Evolutionary conservation across 306 rosid species (phyloP).

Genomic region (Rubus idaeus): DNA sequence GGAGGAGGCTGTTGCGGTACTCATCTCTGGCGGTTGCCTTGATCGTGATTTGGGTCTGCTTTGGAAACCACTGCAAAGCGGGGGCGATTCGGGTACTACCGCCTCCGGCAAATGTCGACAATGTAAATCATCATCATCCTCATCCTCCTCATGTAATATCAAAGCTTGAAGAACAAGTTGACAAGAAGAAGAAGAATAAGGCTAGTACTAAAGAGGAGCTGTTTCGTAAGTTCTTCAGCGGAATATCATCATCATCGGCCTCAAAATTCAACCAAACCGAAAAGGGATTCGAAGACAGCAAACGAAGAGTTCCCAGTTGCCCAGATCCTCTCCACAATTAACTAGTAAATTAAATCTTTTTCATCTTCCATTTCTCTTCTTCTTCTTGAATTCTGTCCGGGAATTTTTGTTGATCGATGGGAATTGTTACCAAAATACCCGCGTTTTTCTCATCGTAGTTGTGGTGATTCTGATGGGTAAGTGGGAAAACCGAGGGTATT

Average conservation of each 20-base stretch:
- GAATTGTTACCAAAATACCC: constrained; percentile 64
- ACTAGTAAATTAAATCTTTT: constrained; percentile 37
- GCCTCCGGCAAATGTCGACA: constrained; percentile 9
- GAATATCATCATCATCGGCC: constrained; percentile 24
- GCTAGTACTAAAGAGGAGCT: constrained; percentile 44
- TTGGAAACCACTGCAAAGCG: constrained; percentile 42
- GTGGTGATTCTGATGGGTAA: constrained; percentile 11
- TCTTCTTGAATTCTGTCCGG: neutral
- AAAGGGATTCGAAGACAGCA: constrained; percentile 50
- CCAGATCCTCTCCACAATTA: constrained; percentile 94
- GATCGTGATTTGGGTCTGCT: constrained; percentile 48
- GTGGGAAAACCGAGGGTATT: constrained; percentile 88
- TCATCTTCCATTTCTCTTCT: neutral
- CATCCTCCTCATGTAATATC: neutral
- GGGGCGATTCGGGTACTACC: constrained; percentile 51
- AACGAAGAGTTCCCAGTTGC: constrained; percentile 88
- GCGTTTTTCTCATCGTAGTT: constrained; percentile 65
- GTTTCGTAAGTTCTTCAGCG: constrained; percentile 49
- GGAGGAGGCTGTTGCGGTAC: constrained; percentile 9
- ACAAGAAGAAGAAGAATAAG: constrained; percentile 14
- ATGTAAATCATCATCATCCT: neutral
- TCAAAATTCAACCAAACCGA: constrained; percentile 31
- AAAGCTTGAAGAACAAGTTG: constrained; percentile 8
- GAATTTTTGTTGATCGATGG: constrained; percentile 24
- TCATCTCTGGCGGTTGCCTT: constrained; percentile 29